A percentile compares a stretch with the other conserved stretches of the same genome.
These are phyloP conservation scores for Gyrodon lividus DNA, from an alignment of 768 basidiomycete genomes.

Conservation along the genomic window DNA sequence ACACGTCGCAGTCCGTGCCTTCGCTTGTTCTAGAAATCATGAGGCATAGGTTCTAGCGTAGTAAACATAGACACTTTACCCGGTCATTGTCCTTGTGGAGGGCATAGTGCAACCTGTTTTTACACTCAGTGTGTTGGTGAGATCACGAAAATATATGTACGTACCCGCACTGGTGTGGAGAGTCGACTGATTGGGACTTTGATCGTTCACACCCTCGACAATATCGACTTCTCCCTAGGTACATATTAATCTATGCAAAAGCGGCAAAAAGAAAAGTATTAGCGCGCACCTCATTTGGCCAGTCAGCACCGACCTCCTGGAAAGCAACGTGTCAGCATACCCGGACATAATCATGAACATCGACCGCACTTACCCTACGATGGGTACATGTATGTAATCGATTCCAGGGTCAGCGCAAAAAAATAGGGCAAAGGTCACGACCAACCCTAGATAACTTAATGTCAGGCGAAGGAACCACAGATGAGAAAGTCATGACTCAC, in stretches of 20 bases:
- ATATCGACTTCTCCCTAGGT: conserved; percentile 33
- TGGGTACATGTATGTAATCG: background rate
- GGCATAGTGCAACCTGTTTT: conserved; percentile 32
- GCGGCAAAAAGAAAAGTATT: too few relatives aligned
- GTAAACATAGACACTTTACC: conserved; percentile 20
- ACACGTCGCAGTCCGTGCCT: conserved; percentile 26
- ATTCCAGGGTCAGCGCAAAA: background rate
- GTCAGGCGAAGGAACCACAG: background rate
- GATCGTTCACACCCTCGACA: conserved; percentile 33
- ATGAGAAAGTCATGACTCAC: conserved; percentile 18
- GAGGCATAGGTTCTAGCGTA: background rate
- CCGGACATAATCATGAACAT: background rate
- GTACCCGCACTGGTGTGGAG: conserved; percentile 27
- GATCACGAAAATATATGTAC: conserved; percentile 1
- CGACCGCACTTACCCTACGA: conserved; percentile 23
- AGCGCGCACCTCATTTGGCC: conserved; percentile 23
- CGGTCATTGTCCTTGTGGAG: conserved; percentile 27
- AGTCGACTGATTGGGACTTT: conserved; percentile 29
- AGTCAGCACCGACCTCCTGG: conserved; percentile 28
- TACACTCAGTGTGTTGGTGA: background rate
- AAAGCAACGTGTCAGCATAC: background rate
- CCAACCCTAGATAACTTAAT: conserved; percentile 25
- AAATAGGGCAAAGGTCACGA: background rate
- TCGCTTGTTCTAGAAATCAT: conserved; percentile 10
- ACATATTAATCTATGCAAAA: background rate